Percentiles rank a stretch among this genome's conserved stretches.
Conservation (phyloP, 2,329 filamentous ascomycete genomes). For the Ophiostoma pallidulum region DNA sequence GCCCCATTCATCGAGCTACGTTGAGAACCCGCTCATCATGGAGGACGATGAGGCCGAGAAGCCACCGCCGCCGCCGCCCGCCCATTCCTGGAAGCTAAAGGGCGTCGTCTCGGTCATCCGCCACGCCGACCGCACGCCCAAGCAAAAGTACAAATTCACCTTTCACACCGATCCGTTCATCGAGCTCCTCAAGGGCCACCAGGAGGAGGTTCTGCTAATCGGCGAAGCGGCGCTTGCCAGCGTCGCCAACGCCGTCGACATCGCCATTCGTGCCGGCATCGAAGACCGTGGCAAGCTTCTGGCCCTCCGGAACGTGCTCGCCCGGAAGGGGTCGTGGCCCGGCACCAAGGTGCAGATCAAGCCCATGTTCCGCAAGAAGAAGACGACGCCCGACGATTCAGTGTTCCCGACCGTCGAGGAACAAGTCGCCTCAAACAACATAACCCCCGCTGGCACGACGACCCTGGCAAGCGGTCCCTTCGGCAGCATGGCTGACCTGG, state of each 20-base stretch:
- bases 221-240: slow-evolving; percentile 82
- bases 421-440: slow-evolving; percentile 21
- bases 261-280: slow-evolving; percentile 65
- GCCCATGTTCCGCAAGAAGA: slow-evolving; percentile 93
- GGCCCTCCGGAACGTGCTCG: slow-evolving; percentile 72
- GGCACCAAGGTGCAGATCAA: slow-evolving; percentile 99
- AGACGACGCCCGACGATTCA: slow-evolving; percentile 49
- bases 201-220: slow-evolving; percentile 90
- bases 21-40: slow-evolving; percentile 22
- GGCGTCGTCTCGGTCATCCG: slow-evolving; percentile 94
- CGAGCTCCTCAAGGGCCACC: slow-evolving; percentile 84
- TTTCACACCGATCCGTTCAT: slow-evolving; percentile 97
- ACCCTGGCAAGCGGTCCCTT: background rate
- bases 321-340: slow-evolving; percentile 87
- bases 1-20: slow-evolving; percentile 30
- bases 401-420: slow-evolving; percentile 27
- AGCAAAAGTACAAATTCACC: slow-evolving; percentile 99
- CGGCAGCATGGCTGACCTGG: slow-evolving; percentile 16
- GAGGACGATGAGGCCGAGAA: slow-evolving; percentile 30
- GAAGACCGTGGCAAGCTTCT: slow-evolving; percentile 86
- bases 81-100: slow-evolving; percentile 96
- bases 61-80: slow-evolving; percentile 60
- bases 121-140: slow-evolving; percentile 93
- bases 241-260: slow-evolving; percentile 78
- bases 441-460: slow-evolving; percentile 1